Percentiles rank a stretch among this genome's conserved stretches.
phyloP scores from a whole-genome alignment of 2,329 filamentous ascomycete species.

The Penicillium palitans region DNA sequence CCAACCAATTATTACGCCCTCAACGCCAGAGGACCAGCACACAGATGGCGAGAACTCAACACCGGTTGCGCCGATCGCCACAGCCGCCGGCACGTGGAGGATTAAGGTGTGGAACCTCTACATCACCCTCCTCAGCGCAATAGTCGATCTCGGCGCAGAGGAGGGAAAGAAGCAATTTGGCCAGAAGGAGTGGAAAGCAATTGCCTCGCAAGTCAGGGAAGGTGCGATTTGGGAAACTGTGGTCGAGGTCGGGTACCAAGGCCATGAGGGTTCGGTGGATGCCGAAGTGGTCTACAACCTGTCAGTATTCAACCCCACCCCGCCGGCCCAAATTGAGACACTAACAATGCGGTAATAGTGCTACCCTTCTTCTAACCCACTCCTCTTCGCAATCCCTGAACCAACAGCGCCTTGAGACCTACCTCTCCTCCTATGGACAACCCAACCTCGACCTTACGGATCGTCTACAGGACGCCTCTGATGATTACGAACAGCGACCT shows the following conservation, averaged over 20 bases:
- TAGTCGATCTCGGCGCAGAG: constrained; percentile 83
- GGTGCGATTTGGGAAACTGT: constrained; percentile 95
- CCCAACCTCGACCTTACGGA: constrained; percentile 71
- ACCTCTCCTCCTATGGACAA: constrained; percentile 73
- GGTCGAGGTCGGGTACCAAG: constrained; percentile 80
- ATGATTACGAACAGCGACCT: constrained; percentile 35
- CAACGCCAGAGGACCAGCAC: constrained; percentile 37
- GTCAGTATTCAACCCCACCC: constrained; percentile 39
- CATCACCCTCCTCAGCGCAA: constrained; percentile 85
- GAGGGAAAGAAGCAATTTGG: constrained; percentile 90
- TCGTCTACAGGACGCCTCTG: constrained; percentile 53
- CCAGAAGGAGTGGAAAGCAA: constrained; percentile 75
- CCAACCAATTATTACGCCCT: constrained; percentile 73
- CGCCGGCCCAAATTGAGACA: neutral
- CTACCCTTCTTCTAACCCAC: constrained; percentile 87
- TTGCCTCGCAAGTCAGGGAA: constrained; percentile 82
- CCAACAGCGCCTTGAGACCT: constrained; percentile 83
- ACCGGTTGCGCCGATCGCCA: constrained; percentile 69
- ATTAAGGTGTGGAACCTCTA: constrained; percentile 99
- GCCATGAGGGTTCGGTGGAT: constrained; percentile 86
- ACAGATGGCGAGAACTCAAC: constrained; percentile 51
- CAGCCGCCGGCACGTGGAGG: constrained; percentile 75
- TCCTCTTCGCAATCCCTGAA: constrained; percentile 79
- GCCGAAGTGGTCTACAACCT: constrained; percentile 75
- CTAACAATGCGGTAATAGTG: constrained; percentile 58